phyloP scores from a whole-genome alignment of 495 filamentous ascomycete species.

The Tuber borchii region DNA sequence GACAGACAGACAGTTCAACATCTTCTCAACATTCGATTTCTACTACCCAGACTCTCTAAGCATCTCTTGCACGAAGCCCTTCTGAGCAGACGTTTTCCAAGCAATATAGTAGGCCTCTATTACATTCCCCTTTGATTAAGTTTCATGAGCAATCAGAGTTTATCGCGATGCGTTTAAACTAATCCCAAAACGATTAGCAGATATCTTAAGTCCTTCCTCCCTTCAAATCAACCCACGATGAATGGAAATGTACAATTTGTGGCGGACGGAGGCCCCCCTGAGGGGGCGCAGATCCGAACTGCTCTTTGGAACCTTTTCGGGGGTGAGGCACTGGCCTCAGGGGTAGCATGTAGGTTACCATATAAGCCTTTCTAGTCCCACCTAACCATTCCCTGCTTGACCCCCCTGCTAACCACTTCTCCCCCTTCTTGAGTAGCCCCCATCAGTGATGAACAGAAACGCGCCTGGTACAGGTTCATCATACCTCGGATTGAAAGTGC shows the following conservation, averaged over 20 bases:
- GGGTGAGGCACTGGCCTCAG: rapidly evolving
- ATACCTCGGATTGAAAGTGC: not conserved
- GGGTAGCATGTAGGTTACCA: not conserved
- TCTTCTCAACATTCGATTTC: not conserved
- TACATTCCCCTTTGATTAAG: not conserved
- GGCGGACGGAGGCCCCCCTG: too few relatives aligned
- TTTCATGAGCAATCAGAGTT: not conserved
- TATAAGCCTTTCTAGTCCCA: not conserved
- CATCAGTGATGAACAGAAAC: not conserved
- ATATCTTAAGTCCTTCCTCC: not conserved
- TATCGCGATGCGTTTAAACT: not conserved
- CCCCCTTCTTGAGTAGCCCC: not conserved
- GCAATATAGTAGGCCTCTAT: not conserved
- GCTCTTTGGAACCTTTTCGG: not conserved
- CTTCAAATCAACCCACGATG: not conserved
- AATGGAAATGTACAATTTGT: too few relatives aligned
- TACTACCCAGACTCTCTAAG: not conserved
- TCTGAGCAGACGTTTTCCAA: not conserved
- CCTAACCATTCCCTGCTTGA: not conserved
- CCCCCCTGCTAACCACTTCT: not conserved
- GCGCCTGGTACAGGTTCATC: not conserved
- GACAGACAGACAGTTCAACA: not conserved
- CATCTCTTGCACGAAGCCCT: not conserved
- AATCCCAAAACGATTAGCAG: not conserved
- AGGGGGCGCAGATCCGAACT: not conserved